Evolutionary conservation across 2,329 filamentous ascomycete species (phyloP).

Genomic region (Aspergillus neotritici): DNA sequence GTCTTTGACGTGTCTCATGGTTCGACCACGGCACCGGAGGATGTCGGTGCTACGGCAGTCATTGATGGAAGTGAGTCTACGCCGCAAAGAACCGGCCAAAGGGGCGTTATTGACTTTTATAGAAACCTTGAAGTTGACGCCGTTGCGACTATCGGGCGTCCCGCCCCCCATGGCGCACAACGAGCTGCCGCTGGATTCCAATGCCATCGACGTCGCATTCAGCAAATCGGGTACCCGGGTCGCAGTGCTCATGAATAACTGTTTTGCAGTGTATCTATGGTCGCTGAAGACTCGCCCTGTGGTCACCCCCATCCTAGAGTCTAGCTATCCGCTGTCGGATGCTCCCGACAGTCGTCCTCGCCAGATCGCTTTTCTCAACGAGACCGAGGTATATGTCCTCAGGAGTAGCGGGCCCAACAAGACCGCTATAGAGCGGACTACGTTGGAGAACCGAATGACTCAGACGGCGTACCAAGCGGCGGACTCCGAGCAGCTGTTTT

Average conservation of each 20-base stretch:
- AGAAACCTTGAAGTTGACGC: constrained; percentile 71
- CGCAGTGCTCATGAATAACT: constrained; percentile 63
- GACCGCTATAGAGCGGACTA: constrained; percentile 28
- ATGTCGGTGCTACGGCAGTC: constrained; percentile 73
- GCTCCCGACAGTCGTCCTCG: constrained; percentile 27
- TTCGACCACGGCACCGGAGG: constrained; percentile 63
- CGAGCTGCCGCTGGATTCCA: constrained; percentile 59
- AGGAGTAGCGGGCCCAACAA: constrained; percentile 29
- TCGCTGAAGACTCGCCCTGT: constrained; percentile 47
- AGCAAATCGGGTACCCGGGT: constrained; percentile 59
- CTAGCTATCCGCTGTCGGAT: constrained; percentile 32
- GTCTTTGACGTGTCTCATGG: constrained; percentile 64
- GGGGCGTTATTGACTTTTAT: constrained; percentile 13
- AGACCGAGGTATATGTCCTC: constrained; percentile 41
- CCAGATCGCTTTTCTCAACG: constrained; percentile 45
- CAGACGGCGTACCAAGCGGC: constrained; percentile 26
- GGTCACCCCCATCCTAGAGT: constrained; percentile 33
- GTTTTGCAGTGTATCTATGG: constrained; percentile 66
- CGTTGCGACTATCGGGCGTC: constrained; percentile 74
- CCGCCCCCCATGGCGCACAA: constrained; percentile 89
- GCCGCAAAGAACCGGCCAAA: neutral
- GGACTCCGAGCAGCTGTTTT: constrained; percentile 31
- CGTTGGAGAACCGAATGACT: constrained; percentile 30
- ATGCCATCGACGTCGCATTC: constrained; percentile 69
- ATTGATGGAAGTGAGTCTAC: constrained; percentile 65